Evolutionary conservation across 208 protist species (phyloP).

Genomic region (Crithidia sp.): DNA sequence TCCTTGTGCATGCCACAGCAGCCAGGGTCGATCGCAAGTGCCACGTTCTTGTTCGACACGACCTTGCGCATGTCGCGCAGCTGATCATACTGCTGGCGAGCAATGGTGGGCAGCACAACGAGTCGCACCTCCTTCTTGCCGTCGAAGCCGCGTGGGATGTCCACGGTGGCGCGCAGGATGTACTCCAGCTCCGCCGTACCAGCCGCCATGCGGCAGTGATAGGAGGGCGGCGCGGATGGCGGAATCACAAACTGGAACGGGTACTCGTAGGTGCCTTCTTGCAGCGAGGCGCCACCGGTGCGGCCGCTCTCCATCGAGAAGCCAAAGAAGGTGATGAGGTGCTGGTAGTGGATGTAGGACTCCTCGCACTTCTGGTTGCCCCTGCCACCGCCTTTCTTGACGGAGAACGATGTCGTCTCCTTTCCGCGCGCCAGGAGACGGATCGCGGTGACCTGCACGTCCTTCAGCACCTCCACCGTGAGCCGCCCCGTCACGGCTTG

Average conservation of each 20-base stretch:
- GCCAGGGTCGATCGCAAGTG: constrained; percentile 28
- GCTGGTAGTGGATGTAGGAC: constrained; percentile 41
- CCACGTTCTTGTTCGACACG: constrained; percentile 13
- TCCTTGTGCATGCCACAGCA: constrained; percentile 36
- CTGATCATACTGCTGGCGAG: constrained; percentile 31
- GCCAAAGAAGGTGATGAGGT: constrained; percentile 53
- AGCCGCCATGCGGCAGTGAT: constrained; percentile 21
- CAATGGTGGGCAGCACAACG: constrained; percentile 29
- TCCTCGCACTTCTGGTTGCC: constrained; percentile 1
- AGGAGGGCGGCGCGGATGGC: constrained; percentile 30
- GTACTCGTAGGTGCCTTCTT: constrained; percentile 42
- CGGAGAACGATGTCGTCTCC: constrained; percentile 36
- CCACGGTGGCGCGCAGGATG: constrained; percentile 34
- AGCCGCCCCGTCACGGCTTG: constrained; percentile 34
- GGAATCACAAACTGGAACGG: constrained; percentile 43
- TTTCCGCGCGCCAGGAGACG: constrained; percentile 32
- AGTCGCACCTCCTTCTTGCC: constrained; percentile 22
- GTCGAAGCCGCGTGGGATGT: constrained; percentile 51
- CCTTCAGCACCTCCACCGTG: constrained; percentile 31
- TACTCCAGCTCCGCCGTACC: constrained; percentile 31
- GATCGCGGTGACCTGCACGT: constrained; percentile 40
- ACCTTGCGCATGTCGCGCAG: constrained; percentile 1
- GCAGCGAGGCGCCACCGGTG: constrained; percentile 40
- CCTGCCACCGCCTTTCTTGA: constrained; percentile 23
- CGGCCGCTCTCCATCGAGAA: constrained; percentile 44